Evolutionary conservation across 345 rosid species (phyloP).

Genomic region (Reutealis trisperma): DNA sequence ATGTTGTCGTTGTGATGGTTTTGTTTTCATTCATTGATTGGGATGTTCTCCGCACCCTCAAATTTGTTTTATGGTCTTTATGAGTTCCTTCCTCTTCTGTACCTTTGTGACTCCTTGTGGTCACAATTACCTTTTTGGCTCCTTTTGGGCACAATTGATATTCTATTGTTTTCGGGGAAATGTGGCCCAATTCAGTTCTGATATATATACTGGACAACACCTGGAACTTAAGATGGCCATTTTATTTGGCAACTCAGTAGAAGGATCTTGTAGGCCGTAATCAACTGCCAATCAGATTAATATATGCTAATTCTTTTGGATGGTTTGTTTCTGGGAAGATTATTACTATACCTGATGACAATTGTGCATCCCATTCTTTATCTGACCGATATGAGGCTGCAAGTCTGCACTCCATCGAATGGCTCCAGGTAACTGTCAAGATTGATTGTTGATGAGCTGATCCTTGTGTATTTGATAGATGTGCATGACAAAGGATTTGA

Average conservation of each 20-base stretch:
- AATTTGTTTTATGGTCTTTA: slow-evolving; percentile 25
- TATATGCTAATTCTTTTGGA: not conserved
- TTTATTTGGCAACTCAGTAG: not conserved
- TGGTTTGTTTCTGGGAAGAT: not conserved
- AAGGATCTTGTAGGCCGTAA: slow-evolving; percentile 3
- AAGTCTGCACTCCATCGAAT: not conserved
- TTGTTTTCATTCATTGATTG: slow-evolving; percentile 20
- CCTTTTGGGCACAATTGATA: slow-evolving; percentile 8
- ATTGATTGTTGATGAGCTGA: slow-evolving; percentile 24
- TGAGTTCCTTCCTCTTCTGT: slow-evolving; percentile 12
- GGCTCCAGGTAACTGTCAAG: slow-evolving; percentile 16
- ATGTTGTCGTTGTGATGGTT: slow-evolving; percentile 25
- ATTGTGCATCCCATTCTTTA: slow-evolving; percentile 1
- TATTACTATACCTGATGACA: not conserved
- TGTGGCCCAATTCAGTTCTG: slow-evolving; percentile 13
- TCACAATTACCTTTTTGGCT: not conserved
- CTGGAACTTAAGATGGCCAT: slow-evolving; percentile 3
- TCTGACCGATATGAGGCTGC: slow-evolving; percentile 6
- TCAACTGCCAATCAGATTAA: not conserved
- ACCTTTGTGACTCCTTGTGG: not conserved
- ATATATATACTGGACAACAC: slow-evolving; percentile 19
- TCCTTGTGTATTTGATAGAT: slow-evolving; percentile 24
- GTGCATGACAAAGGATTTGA: slow-evolving; percentile 23
- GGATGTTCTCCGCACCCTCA: slow-evolving; percentile 27
- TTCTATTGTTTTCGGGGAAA: slow-evolving; percentile 2